These are phyloP conservation scores for Trametes maxima DNA, from an alignment of 768 basidiomycete species.

Conservation along the genomic window DNA sequence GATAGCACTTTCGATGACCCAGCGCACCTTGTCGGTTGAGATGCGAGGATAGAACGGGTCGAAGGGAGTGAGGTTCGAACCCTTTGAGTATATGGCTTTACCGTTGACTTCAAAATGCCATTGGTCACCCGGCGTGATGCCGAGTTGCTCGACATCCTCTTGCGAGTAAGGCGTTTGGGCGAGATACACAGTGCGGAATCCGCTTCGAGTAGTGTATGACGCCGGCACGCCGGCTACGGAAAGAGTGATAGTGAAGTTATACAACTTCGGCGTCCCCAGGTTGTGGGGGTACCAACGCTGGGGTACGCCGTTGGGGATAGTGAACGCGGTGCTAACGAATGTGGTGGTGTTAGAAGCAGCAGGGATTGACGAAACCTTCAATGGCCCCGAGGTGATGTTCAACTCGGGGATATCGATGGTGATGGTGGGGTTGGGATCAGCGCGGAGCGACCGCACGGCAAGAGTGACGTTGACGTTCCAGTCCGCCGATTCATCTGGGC, in stretches of 20 bases:
- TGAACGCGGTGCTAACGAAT: conserved; percentile 49
- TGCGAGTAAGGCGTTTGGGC: conserved; percentile 51
- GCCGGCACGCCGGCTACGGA: conserved; percentile 26
- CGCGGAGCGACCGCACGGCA: conserved; percentile 45
- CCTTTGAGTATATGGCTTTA: conserved; percentile 53
- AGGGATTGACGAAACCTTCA: conserved; percentile 32
- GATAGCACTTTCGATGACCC: conserved; percentile 58
- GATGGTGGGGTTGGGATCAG: conserved; percentile 39
- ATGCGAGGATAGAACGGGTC: conserved; percentile 59
- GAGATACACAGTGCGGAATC: conserved; percentile 59
- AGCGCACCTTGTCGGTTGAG: conserved; percentile 50
- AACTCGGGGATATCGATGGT: conserved; percentile 51
- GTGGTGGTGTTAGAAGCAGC: conserved; percentile 34
- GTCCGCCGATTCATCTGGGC: conserved; percentile 48
- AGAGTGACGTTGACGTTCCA: conserved; percentile 59
- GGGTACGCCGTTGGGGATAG: conserved; percentile 47
- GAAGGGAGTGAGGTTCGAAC: conserved; percentile 61
- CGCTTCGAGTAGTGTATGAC: conserved; percentile 47
- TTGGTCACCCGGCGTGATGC: conserved; percentile 60
- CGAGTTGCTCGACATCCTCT: conserved; percentile 44
- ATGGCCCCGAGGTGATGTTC: conserved; percentile 39
- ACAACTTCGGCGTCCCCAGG: conserved; percentile 55
- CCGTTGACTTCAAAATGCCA: conserved; percentile 65
- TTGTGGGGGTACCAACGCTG: conserved; percentile 57
- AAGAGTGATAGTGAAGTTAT: conserved; percentile 50